Evolutionary conservation across 2,329 filamentous ascomycete genomes (phyloP), one percentile per base, ranked within the genome.

Genomic region (Aspergillus sp.): DNA sequence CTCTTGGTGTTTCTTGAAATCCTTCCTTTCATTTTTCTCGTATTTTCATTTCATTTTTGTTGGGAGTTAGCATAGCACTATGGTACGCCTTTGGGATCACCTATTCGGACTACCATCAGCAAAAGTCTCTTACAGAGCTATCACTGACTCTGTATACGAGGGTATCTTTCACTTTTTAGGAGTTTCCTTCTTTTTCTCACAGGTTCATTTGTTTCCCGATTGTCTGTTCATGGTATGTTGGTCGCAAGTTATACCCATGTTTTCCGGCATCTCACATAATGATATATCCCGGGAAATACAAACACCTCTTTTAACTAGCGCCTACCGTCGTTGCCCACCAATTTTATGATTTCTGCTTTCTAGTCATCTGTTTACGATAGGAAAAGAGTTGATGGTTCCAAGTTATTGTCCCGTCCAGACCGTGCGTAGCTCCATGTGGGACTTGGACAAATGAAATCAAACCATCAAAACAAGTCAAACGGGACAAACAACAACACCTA

Each of bases 401-500:
- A 30, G 9, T 11, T n/a, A n/a, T n/a, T n/a, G n/a, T n/a, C n/a
- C n/a, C n/a, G 26, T 30, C 26, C 26, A 30, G 8, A 9, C 26
- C 26, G 26, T 30, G 26, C 26, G 26, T 43, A 17, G 13, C 34
- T 30, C 11, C 26, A 44, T 15, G 20, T 41, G 11, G 39, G 54
- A 53, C 63, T 65, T 64, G 59, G 26, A 62, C 63, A 55, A 48
- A 42, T 20, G 20, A 26, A 22, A 49, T 57, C 55, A 55, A 57
- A 57, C 43, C 17, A 38, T 20, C 20, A 48, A 58, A 59, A 65
- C 59, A 60, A 38, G 20, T 51, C 67, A 68, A 68, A 66, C 68
- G 50, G 42, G 56, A 53, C 65, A 68, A 68, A 66, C 67, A 63
- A 57, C 53, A 61, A 62, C 45, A 61, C 53, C 53, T 54, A 38